Evolutionary conservation across 768 basidiomycete genomes (phyloP), one percentile per base, ranked within the genome.

Genomic region (Termitomyces sp.): DNA sequence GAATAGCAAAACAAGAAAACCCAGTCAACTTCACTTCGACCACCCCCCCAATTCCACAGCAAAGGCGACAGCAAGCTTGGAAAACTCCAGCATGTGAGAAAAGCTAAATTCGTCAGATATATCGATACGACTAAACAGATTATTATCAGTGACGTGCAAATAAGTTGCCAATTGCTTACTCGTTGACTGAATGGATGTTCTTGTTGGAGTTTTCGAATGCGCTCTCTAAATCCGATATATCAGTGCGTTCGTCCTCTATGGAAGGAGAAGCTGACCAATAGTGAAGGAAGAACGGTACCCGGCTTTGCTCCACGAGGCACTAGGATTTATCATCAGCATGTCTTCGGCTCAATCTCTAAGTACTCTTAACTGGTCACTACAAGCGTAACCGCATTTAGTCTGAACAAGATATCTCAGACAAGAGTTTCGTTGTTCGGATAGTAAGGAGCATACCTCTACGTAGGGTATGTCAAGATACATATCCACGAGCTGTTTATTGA

Each of bases 361-460:
- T 18, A 36, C 39, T 68, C 74, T 72, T 64, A 69, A 92, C 90
- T 95, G 93, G 72, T 96, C 94, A 64, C 89, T 92, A 78, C 94
- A 97, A 53, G 92, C 93, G 67, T 97, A 96, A 36, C 90, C 92
- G 74, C 94, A 96, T 76, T 88, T 79, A 56, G 94, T 97, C 77
- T 91, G 45, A 24, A 54, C 37, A 41, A 51, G 33, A 51, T n/a
- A 34, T 46, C 65, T 62, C 47, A 57, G 61, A 55, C 49, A 56
- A 48, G 26, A 29, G 33, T 62, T 34, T 55, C 26, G 24, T 50
- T 6, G 33, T 55, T 48, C 48, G 42, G 24, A 22, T 44, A 7
- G 42, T 42, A 15, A 41, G 45, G n/a, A 18, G 8, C 57, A 54
- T 48, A 78, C 80, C 74, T 79, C 85, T 28, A 84, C 87, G 64